phyloP scores from a whole-genome alignment of 108 stramenopile species.

The Parmales sp. region DNA sequence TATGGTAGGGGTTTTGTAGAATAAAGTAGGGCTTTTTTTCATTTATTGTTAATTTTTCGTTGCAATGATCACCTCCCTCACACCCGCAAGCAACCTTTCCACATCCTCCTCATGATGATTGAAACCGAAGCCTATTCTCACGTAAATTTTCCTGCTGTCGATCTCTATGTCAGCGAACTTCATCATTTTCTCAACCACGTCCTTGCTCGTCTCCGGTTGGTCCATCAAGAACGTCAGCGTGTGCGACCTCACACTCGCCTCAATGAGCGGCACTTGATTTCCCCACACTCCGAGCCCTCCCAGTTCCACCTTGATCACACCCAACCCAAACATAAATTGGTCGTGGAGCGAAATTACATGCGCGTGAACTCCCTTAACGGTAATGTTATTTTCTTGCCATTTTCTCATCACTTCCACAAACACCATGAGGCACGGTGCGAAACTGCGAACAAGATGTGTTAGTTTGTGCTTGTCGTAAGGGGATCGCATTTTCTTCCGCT shows the following conservation, averaged over 20 bases:
- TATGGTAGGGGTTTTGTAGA: too few species aligned
- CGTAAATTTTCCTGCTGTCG: constrained; percentile 11
- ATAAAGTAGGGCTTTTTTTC: too few species aligned
- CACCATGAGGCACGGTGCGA: constrained; percentile 13
- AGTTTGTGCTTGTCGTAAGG: too few species aligned
- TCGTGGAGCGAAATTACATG: constrained; percentile 14
- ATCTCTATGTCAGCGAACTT: constrained; percentile 10
- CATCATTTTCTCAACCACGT: constrained; percentile 4
- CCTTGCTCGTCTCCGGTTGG: background rate
- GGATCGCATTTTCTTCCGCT: too few species aligned
- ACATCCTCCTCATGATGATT: constrained; percentile 10
- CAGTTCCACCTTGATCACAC: background rate
- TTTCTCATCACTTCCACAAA: constrained; percentile 21
- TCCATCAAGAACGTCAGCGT: constrained; percentile 10
- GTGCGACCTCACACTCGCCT: constrained; percentile 8
- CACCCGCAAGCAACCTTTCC: background rate
- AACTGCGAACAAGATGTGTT: too few species aligned
- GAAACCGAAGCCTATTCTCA: constrained; percentile 14
- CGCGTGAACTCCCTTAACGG: constrained; percentile 1
- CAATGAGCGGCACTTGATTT: background rate
- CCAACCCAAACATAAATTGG: background rate
- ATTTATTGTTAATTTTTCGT: too few species aligned
- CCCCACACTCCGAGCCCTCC: background rate
- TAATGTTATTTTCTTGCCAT: constrained; percentile 16
- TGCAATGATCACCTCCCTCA: too few species aligned